Evolutionary conservation across 305 asterid genomes (phyloP).

Genomic region (Fraxinus floribunda): DNA sequence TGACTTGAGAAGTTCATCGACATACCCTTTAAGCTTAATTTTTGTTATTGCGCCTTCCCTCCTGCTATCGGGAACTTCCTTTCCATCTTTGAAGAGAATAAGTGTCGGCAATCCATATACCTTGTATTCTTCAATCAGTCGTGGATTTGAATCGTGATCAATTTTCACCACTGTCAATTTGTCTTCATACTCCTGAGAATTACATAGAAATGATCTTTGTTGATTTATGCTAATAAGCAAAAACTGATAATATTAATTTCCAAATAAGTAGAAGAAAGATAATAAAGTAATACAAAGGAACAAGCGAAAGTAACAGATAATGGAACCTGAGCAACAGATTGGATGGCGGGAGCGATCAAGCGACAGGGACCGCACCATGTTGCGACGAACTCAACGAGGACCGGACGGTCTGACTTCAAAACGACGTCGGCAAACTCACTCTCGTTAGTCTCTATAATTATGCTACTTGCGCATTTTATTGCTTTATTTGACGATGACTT

Average conservation of each 20-base stretch:
- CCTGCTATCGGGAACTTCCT: conserved; percentile 71
- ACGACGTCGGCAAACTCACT: conserved; percentile 61
- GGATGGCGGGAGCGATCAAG: conserved; percentile 69
- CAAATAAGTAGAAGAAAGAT: not conserved
- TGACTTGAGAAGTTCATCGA: conserved; percentile 57
- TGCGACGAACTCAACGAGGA: conserved; percentile 89
- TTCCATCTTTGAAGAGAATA: conserved; percentile 71
- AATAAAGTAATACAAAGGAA: not conserved
- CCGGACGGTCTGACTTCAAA: conserved; percentile 73
- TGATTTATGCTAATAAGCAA: not conserved
- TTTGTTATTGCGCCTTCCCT: conserved; percentile 86
- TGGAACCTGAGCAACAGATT: conserved; percentile 65
- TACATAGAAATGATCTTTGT: not conserved
- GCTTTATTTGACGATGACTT: conserved; percentile 25
- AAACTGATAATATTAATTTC: not conserved
- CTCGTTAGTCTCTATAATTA: conserved; percentile 52
- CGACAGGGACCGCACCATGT: conserved; percentile 98
- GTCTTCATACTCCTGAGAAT: conserved; percentile 64
- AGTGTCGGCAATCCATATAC: conserved; percentile 83
- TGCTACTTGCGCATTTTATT: conserved; percentile 38
- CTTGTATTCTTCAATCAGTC: conserved; percentile 74
- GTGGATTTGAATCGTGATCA: conserved; percentile 77
- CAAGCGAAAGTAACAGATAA: not conserved
- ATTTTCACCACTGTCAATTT: conserved; percentile 67
- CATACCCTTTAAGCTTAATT: conserved; percentile 63